Percentiles rank a stretch among this genome's conserved stretches.
Evolutionary conservation across 768 basidiomycete species (phyloP).

Genomic region (Pluteus cervinus): DNA sequence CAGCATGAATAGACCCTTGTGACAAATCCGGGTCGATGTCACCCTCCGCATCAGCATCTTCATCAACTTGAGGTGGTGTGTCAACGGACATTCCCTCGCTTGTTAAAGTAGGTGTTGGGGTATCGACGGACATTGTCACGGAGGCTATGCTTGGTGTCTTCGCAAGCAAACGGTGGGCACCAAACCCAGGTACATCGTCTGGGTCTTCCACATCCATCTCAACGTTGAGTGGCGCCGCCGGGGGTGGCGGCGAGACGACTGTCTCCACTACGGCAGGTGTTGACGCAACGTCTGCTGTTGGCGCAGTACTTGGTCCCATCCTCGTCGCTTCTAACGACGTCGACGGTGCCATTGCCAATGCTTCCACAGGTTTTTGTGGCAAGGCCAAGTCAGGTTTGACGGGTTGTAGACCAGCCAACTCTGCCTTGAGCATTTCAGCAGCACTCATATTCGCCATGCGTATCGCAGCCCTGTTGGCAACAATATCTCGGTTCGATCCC

Average conservation of each 20-base stretch:
- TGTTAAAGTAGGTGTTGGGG: slow-evolving; percentile 2
- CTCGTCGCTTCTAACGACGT: slow-evolving; percentile 24
- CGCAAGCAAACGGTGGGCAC: no score
- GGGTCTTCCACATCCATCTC: slow-evolving; percentile 11
- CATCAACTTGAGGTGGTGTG: slow-evolving; percentile 15
- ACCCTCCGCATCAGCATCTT: slow-evolving; percentile 24
- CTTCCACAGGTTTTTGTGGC: slow-evolving; percentile 28
- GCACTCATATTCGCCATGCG: slow-evolving; percentile 97
- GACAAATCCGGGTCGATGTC: slow-evolving; percentile 12
- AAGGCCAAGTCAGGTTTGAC: slow-evolving; percentile 37
- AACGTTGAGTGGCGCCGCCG: not conserved
- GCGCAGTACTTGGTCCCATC: slow-evolving; percentile 17
- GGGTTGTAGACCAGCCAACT: slow-evolving; percentile 58
- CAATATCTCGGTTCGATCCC: slow-evolving; percentile 86
- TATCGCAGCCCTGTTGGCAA: slow-evolving; percentile 84
- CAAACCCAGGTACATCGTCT: slow-evolving; percentile 34
- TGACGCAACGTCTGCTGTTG: slow-evolving; percentile 11
- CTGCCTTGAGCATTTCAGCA: slow-evolving; percentile 89
- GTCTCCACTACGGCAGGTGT: slow-evolving; percentile 2
- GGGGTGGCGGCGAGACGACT: slow-evolving; percentile 5
- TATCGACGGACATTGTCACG: no score
- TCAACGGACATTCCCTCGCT: slow-evolving; percentile 5
- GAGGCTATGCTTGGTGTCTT: no score
- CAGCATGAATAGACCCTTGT: slow-evolving; percentile 10
- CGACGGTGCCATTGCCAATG: slow-evolving; percentile 19